Percentiles rank a stretch among this genome's conserved stretches.
phyloP scores from a whole-genome alignment of 108 stramenopile genomes.

The Conticribra guillardii region DNA sequence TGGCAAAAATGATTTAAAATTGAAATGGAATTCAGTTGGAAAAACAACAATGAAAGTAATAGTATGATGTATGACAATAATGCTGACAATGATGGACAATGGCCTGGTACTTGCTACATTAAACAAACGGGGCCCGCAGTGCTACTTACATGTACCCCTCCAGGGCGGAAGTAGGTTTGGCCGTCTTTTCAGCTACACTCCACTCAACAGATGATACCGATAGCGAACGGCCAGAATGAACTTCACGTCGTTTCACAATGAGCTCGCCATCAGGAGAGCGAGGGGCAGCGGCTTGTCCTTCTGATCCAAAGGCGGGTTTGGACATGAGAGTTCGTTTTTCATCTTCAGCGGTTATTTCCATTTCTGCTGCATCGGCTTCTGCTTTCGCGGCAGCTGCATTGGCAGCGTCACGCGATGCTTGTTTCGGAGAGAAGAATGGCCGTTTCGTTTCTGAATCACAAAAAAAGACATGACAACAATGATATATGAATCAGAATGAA shows the following conservation, averaged over 20 bases:
- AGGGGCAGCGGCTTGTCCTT: slow-evolving; percentile 67
- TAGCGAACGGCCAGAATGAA: slow-evolving; percentile 83
- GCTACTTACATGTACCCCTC: slow-evolving; percentile 90
- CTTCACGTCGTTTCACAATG: slow-evolving; percentile 74
- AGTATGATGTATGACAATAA: too few relatives aligned
- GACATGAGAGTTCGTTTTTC: slow-evolving; percentile 22
- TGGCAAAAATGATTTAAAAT: too few relatives aligned
- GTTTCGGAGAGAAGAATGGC: slow-evolving; percentile 62
- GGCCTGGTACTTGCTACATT: too few relatives aligned
- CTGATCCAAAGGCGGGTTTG: slow-evolving; percentile 17
- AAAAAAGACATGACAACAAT: neutral
- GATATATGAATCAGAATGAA: neutral
- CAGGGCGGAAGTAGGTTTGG: slow-evolving; percentile 69
- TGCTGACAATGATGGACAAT: too few relatives aligned
- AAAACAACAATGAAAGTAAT: too few relatives aligned
- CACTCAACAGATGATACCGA: slow-evolving; percentile 86
- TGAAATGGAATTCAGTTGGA: too few relatives aligned
- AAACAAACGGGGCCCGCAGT: too few relatives aligned
- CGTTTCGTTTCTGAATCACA: slow-evolving; percentile 53
- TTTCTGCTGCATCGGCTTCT: slow-evolving; percentile 33
- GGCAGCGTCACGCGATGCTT: slow-evolving; percentile 36
- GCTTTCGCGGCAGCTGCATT: slow-evolving; percentile 45
- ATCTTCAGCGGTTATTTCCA: slow-evolving; percentile 43
- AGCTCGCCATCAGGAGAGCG: slow-evolving; percentile 77
- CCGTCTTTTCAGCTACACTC: slow-evolving; percentile 88